Percentiles rank a stretch among this genome's conserved stretches.
phyloP scores from a whole-genome alignment of 1,284 basidiomycete genomes.

The Boletus semigastroideus region DNA sequence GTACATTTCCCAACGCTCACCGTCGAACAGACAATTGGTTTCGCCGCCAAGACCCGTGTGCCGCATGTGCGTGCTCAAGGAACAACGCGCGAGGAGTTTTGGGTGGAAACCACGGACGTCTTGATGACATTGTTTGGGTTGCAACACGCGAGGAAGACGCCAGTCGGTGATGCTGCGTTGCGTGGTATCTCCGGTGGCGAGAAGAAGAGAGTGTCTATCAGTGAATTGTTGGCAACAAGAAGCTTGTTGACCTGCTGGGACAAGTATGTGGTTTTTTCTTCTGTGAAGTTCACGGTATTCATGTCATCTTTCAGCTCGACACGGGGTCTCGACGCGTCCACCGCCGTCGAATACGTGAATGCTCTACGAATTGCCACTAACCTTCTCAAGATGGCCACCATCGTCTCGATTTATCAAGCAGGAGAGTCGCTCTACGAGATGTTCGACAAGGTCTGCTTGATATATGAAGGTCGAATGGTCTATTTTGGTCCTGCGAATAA shows the following conservation, averaged over 20 bases:
- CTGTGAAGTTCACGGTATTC: not conserved
- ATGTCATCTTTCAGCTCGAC: conserved; percentile 47
- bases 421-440: conserved; percentile 51
- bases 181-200: conserved; percentile 83
- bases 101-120: conserved; percentile 49
- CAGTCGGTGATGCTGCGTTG: conserved; percentile 73
- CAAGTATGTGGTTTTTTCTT: conserved; percentile 35
- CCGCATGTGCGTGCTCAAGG: conserved; percentile 49
- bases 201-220: conserved; percentile 69
- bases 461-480: conserved; percentile 72
- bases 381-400: conserved; percentile 49
- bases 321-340: conserved; percentile 71
- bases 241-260: conserved; percentile 55
- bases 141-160: conserved; percentile 55
- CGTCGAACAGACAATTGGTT: conserved; percentile 63
- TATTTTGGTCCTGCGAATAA: conserved; percentile 64
- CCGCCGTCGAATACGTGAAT: conserved; percentile 64
- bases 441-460: conserved; percentile 71
- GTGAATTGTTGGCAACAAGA: conserved; percentile 47
- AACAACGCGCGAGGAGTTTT: conserved; percentile 47
- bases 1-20: conserved; percentile 76
- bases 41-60: conserved; percentile 62
- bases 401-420: conserved; percentile 74
- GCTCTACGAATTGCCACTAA: conserved; percentile 63
- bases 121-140: conserved; percentile 73